Evolutionary conservation across 163 green algal species (phyloP).

Genomic region (Chlamydomonas reinhardtii): DNA sequence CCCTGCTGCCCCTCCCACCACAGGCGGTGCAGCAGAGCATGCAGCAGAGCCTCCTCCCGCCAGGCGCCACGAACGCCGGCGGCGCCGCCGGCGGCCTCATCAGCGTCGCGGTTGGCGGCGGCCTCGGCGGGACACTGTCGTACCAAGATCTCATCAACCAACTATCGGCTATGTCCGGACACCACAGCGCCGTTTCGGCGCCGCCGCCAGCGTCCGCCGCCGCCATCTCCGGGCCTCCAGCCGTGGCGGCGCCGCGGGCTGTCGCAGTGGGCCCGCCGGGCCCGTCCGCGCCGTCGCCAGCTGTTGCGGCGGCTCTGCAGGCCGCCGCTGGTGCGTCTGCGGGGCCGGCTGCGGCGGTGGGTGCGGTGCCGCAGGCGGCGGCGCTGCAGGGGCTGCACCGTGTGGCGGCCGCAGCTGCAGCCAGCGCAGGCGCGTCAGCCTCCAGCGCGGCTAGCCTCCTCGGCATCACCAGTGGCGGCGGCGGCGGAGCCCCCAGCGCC

Average conservation of each 20-base stretch:
- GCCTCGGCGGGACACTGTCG: slow-evolving; percentile 18
- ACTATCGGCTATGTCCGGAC: slow-evolving; percentile 20
- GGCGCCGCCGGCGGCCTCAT: background rate
- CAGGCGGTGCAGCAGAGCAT: slow-evolving; percentile 47
- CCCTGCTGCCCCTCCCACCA: no score
- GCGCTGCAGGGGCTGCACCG: slow-evolving; percentile 23
- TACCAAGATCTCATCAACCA: slow-evolving; percentile 44
- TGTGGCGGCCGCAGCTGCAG: background rate
- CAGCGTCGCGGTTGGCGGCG: slow-evolving; percentile 12
- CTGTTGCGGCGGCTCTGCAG: background rate
- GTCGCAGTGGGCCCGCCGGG: background rate
- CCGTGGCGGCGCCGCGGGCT: background rate
- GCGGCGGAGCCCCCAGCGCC: background rate
- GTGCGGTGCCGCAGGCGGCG: background rate
- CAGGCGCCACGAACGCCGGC: background rate
- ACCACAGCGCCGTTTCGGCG: background rate
- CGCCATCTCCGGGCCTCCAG: background rate
- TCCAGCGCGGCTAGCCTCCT: background rate
- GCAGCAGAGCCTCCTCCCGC: slow-evolving; percentile 28
- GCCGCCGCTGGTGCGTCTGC: background rate
- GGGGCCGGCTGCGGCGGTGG: background rate
- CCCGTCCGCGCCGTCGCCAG: background rate
- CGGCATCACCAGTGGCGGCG: background rate
- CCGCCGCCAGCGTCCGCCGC: background rate
- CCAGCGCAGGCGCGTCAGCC: background rate